A percentile compares a stretch with the other conserved stretches of the same genome.
Evolutionary conservation across 805 yeast genomes (phyloP).

Genomic region (Saccharomycopsis schoenii): DNA sequence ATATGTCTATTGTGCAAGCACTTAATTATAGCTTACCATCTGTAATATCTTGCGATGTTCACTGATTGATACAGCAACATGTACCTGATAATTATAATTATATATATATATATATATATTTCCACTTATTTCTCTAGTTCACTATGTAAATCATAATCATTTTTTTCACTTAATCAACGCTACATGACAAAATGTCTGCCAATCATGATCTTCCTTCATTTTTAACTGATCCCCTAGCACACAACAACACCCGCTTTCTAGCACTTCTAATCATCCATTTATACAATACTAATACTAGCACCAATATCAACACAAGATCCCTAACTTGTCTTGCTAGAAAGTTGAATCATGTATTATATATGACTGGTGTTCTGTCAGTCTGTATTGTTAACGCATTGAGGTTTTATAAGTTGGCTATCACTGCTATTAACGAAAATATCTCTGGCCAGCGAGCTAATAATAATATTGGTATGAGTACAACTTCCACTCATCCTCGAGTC

Average conservation of each 20-base stretch:
- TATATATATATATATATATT: neutral
- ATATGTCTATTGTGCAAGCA: too few species aligned
- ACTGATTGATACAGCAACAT: too few species aligned
- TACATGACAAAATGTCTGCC: neutral
- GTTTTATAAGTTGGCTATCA: slow-evolving; percentile 1
- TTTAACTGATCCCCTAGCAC: neutral
- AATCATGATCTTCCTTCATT: neutral
- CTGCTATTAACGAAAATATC: too few species aligned
- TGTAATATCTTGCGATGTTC: neutral
- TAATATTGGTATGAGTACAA: too few species aligned
- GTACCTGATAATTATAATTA: neutral
- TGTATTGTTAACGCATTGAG: slow-evolving; percentile 11
- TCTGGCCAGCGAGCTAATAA: too few species aligned
- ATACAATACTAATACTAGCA: neutral
- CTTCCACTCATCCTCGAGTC: too few species aligned
- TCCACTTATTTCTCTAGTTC: neutral
- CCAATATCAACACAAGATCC: neutral
- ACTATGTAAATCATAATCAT: neutral
- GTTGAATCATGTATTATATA: slow-evolving; percentile 12
- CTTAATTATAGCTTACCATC: neutral
- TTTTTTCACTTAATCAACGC: neutral
- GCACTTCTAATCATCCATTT: neutral
- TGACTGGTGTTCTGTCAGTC: slow-evolving; percentile 13
- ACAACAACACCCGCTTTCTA: neutral
- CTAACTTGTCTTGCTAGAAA: slow-evolving; percentile 1